Conservation (phyloP, 2,329 filamentous ascomycete species). For the Penicillium oxalicum region DNA sequence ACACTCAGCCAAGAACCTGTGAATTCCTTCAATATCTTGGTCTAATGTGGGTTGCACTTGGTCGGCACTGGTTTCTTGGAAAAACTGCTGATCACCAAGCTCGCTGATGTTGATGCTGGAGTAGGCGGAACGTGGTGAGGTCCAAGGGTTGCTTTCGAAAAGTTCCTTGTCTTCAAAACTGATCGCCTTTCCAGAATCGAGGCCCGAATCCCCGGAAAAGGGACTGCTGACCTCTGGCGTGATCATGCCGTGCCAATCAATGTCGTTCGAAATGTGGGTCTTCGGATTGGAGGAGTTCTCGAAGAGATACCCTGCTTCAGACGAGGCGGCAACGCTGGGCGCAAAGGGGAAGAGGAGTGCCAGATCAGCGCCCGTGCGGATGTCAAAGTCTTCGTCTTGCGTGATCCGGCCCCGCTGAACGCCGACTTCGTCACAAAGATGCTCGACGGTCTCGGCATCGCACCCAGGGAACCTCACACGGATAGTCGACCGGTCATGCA, state of each 20-base stretch:
- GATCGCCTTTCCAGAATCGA: slow-evolving; percentile 24
- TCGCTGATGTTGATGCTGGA: slow-evolving; percentile 54
- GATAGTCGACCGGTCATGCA: slow-evolving; percentile 62
- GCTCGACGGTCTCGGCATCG: slow-evolving; percentile 73
- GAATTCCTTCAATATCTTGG: slow-evolving; percentile 61
- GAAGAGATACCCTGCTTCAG: slow-evolving; percentile 40
- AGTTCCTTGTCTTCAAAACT: slow-evolving; percentile 41
- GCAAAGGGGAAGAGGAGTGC: slow-evolving; percentile 84
- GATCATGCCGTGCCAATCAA: slow-evolving; percentile 56
- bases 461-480: slow-evolving; percentile 88
- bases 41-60: slow-evolving; percentile 40
- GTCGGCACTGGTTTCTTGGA: slow-evolving; percentile 36
- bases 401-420: slow-evolving; percentile 70
- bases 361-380: slow-evolving; percentile 60
- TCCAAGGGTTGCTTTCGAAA: slow-evolving; percentile 50
- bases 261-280: slow-evolving; percentile 33
- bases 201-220: slow-evolving; percentile 20
- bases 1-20: slow-evolving; percentile 60
- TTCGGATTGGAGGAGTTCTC: slow-evolving; percentile 32
- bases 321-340: slow-evolving; percentile 50
- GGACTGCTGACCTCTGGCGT: slow-evolving; percentile 33
- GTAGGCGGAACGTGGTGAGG: slow-evolving; percentile 49
- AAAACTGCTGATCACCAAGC: slow-evolving; percentile 36
- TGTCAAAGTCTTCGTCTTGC: slow-evolving; percentile 72
- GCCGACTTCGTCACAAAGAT: slow-evolving; percentile 80